Evolutionary conservation across 2,329 filamentous ascomycete species (phyloP), one percentile per base, ranked within the genome.

Genomic region (Elsinoe necatrix): DNA sequence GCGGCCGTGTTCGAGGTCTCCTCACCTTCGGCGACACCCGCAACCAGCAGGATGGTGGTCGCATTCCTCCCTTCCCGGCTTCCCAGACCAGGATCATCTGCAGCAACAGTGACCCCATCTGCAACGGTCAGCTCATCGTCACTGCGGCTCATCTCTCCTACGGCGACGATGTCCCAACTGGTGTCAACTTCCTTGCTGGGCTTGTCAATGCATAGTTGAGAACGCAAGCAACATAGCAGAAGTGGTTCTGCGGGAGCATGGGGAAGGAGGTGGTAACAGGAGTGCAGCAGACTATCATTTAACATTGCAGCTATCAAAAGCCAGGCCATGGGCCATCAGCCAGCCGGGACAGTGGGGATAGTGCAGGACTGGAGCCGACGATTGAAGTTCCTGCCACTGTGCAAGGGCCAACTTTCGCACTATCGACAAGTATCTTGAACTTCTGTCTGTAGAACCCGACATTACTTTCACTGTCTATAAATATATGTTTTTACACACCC

Each of bases 1-100:
- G 64, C 54, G 54, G 63, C 25, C 63, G 65, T 25, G 63, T 73
- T 56, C 67, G 67, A n/a, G 71, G 71, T 12, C 63, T 69, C 1
- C 70, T 72, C 23, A 63, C 72, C 14, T 73, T 71, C 48, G 71
- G 72, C 11, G 70, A 74, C 62, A 73, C 71, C 4, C 65, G 67
- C 59, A 73, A 73, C 54, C 48, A 56, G 54, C 70, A 72, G 62
- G 70, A 71, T 52, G 55, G 58, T 25, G 69, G 71, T 11, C 59
- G 61, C 9, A 72, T 73, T 43, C 61, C 64, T 0, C 62, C 62
- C 43, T 73, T 69, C 54, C 69, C 71, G 4, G 39, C 41, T 25
- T 45, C 54, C n/a, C 63, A 65, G 45, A 60, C 66, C 48, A 64
- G 63, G 57, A 61, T 64, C 42, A 66, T 65, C 59, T 69, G 67